phyloP scores from a whole-genome alignment of 2,329 filamentous ascomycete species.

The Pseudogymnoascus pannorum region DNA sequence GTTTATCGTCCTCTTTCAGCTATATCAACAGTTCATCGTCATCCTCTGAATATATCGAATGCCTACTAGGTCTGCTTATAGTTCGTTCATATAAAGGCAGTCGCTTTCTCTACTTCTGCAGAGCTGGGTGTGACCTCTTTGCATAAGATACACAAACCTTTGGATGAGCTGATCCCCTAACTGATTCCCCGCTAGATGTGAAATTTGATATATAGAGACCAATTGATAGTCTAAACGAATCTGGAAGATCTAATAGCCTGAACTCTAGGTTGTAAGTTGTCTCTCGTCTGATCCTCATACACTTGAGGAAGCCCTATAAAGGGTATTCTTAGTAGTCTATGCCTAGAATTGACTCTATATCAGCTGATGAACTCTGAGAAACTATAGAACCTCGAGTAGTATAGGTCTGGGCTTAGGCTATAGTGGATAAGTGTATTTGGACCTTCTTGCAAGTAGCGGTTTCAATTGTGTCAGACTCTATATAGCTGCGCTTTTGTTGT shows the following conservation, averaged over 20 bases:
- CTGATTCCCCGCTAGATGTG: not conserved
- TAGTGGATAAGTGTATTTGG: too few relatives aligned
- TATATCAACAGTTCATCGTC: conserved; percentile 1
- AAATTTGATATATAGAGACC: not conserved
- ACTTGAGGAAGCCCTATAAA: too few relatives aligned
- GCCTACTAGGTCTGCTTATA: not conserved
- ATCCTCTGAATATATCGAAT: not conserved
- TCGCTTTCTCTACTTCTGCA: not conserved
- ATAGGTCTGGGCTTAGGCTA: too few relatives aligned
- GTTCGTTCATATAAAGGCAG: not conserved
- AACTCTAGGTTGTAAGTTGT: not conserved
- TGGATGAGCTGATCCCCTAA: not conserved
- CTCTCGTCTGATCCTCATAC: too few relatives aligned
- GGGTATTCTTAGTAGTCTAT: too few relatives aligned
- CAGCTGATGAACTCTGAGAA: too few relatives aligned
- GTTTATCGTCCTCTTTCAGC: not conserved
- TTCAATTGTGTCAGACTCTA: too few relatives aligned
- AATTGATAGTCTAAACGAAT: not conserved
- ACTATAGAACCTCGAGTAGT: too few relatives aligned
- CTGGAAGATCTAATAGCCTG: not conserved
- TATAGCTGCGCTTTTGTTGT: too few relatives aligned
- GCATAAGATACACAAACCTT: not conserved
- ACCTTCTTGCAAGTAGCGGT: too few relatives aligned
- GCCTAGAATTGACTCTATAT: too few relatives aligned
- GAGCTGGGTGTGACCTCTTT: not conserved